phyloP scores from a whole-genome alignment of 495 filamentous ascomycete species.

The Hypoxylon perforatum region DNA sequence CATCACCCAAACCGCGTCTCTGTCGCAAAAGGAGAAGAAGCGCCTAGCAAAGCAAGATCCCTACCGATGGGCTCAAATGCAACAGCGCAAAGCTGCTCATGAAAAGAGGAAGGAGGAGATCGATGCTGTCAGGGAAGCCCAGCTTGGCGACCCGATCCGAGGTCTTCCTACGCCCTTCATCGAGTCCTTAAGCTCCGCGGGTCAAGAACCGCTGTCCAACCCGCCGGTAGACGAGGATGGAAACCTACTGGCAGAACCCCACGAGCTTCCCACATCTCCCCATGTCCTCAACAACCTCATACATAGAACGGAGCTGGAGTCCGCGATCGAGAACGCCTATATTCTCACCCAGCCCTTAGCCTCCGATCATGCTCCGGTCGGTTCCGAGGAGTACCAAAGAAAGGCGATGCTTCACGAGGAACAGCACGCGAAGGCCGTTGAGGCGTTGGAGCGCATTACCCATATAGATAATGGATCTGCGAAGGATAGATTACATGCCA shows the following conservation, averaged over 20 bases:
- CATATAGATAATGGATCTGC: slow-evolving; percentile 76
- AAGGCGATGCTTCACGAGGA: slow-evolving; percentile 49
- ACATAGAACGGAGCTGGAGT: slow-evolving; percentile 68
- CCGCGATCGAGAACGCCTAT: slow-evolving; percentile 71
- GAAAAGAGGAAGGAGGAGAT: slow-evolving; percentile 76
- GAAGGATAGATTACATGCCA: slow-evolving; percentile 80
- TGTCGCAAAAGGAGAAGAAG: slow-evolving; percentile 58
- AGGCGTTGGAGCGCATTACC: slow-evolving; percentile 81
- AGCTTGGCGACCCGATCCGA: slow-evolving; percentile 79
- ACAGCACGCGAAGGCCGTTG: slow-evolving; percentile 64
- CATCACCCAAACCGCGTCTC: slow-evolving; percentile 61
- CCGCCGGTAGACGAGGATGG: slow-evolving; percentile 52
- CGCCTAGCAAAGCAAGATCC: slow-evolving; percentile 68
- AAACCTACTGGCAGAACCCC: slow-evolving; percentile 45
- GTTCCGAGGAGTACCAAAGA: slow-evolving; percentile 60
- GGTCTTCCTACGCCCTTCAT: slow-evolving; percentile 84
- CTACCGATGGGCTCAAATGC: slow-evolving; percentile 75
- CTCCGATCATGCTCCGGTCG: slow-evolving; percentile 46
- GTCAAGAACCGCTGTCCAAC: slow-evolving; percentile 50
- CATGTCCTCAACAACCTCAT: slow-evolving; percentile 80
- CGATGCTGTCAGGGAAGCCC: slow-evolving; percentile 65
- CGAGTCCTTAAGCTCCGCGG: slow-evolving; percentile 76
- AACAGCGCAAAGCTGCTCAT: slow-evolving; percentile 83
- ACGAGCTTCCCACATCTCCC: slow-evolving; percentile 54
- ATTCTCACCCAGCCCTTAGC: slow-evolving; percentile 67